These are phyloP conservation scores for button mushroom (Agaricus bisporus) DNA, from an alignment of 768 basidiomycete genomes.

Conservation along the genomic window DNA sequence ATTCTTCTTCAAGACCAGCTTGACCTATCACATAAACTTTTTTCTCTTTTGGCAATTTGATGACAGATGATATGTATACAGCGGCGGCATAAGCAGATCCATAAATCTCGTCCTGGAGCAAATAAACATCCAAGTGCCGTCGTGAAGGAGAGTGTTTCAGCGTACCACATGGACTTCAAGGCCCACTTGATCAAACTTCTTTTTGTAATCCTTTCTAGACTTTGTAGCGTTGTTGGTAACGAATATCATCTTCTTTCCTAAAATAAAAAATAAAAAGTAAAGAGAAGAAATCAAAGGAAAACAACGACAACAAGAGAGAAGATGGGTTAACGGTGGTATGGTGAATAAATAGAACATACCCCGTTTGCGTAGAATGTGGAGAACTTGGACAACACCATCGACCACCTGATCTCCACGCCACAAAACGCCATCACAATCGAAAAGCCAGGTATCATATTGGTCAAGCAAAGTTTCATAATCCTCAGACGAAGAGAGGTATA, in stretches of 20 bases:
- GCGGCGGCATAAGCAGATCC: conserved; percentile 81
- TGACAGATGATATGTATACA: conserved; percentile 78
- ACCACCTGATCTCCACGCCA: conserved; percentile 83
- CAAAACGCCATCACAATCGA: conserved; percentile 94
- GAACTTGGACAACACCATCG: conserved; percentile 72
- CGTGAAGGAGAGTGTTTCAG: conserved; percentile 5
- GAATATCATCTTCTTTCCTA: conserved; percentile 84
- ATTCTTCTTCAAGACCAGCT: conserved; percentile 87
- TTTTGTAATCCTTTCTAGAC: conserved; percentile 81
- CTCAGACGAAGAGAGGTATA: conserved; percentile 31
- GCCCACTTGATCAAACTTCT: conserved; percentile 87
- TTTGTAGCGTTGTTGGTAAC: conserved; percentile 98
- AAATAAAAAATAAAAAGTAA: conserved; percentile 9
- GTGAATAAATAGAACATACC: conserved; percentile 41
- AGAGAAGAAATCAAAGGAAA: not conserved
- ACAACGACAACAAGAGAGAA: too few relatives aligned
- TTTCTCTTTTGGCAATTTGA: conserved; percentile 85
- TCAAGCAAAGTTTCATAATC: conserved; percentile 47
- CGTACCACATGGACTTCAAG: conserved; percentile 80
- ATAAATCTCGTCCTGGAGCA: conserved; percentile 84
- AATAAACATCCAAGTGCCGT: not conserved
- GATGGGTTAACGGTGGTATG: not conserved
- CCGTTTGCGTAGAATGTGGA: conserved; percentile 62
- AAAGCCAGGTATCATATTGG: conserved; percentile 89
- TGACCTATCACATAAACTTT: conserved; percentile 96